These are phyloP conservation scores for Asterella californica DNA, from an alignment of 225 moss, liverwort and hornwort genomes.

Conservation along the genomic window DNA sequence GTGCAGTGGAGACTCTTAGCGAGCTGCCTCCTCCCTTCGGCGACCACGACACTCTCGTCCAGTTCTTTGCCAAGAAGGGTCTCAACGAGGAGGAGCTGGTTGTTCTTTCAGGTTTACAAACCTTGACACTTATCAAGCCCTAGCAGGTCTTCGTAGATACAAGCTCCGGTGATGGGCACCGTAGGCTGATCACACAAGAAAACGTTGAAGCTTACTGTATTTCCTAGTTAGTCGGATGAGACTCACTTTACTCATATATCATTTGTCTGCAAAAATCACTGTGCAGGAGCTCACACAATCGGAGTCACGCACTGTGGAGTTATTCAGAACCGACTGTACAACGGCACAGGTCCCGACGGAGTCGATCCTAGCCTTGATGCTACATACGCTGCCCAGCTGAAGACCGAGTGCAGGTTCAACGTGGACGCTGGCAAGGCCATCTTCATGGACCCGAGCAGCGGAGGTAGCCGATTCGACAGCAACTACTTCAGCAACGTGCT, in stretches of 20 bases:
- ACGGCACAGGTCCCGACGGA: constrained; percentile 7
- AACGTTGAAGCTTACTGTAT: no score
- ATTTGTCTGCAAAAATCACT: no score
- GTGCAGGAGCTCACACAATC: constrained; percentile 48
- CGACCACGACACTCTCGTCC: neutral
- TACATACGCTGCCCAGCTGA: constrained; percentile 1
- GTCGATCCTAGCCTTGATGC: constrained; percentile 17
- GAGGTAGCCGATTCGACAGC: constrained; percentile 20
- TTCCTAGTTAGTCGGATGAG: no score
- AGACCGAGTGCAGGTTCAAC: constrained; percentile 6
- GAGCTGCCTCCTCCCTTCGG: constrained; percentile 6
- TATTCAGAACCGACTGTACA: constrained; percentile 42
- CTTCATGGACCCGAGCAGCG: constrained; percentile 17
- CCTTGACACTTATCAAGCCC: neutral
- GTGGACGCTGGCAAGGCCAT: neutral
- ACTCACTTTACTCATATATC: no score
- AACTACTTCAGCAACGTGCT: constrained; percentile 13
- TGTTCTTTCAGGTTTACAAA: neutral
- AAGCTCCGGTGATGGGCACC: neutral
- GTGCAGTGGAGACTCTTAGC: neutral
- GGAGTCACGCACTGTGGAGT: constrained; percentile 46
- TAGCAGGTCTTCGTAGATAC: neutral
- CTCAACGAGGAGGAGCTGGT: neutral
- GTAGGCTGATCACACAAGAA: no score
- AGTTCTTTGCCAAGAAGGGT: neutral